Conservation (phyloP, 169 alveolate species). For the Cryptosporidium bovis region DNA sequence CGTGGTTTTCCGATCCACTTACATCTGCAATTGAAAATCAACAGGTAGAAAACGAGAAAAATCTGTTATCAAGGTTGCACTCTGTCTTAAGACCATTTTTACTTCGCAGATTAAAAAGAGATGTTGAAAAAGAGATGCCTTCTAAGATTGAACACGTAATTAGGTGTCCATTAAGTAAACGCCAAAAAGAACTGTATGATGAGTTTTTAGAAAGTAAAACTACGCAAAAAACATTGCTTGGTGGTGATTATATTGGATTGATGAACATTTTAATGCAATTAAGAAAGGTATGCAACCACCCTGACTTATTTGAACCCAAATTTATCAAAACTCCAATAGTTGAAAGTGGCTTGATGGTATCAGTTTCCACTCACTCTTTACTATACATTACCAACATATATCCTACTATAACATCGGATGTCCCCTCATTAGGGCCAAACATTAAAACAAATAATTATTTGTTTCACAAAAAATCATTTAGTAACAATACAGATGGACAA, state of each 20-base stretch:
- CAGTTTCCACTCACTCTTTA: constrained; percentile 7
- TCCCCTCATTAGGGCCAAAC: constrained; percentile 21
- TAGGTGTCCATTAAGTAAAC: constrained; percentile 90
- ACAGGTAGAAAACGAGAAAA: constrained; percentile 74
- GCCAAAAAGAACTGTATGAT: constrained; percentile 95
- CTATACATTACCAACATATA: background rate
- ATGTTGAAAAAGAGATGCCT: constrained; percentile 99
- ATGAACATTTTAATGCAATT: constrained; percentile 96
- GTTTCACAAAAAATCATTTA: background rate
- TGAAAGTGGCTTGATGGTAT: constrained; percentile 21
- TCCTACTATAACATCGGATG: constrained; percentile 26
- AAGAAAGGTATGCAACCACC: constrained; percentile 99
- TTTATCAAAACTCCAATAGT: constrained; percentile 88
- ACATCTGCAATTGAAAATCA: constrained; percentile 91
- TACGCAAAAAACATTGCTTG: constrained; percentile 82
- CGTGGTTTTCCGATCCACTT: constrained; percentile 95
- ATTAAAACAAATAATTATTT: constrained; percentile 20
- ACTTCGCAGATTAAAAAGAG: constrained; percentile 96
- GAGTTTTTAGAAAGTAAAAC: constrained; percentile 91
- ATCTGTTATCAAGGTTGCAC: constrained; percentile 90
- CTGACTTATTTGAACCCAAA: constrained; percentile 96
- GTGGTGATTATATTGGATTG: constrained; percentile 93
- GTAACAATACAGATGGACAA: background rate
- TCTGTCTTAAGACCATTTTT: constrained; percentile 97
- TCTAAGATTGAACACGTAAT: constrained; percentile 95